Evolutionary conservation across 1,284 basidiomycete species (phyloP).

Genomic region (Cryptococcus amylolentus): DNA sequence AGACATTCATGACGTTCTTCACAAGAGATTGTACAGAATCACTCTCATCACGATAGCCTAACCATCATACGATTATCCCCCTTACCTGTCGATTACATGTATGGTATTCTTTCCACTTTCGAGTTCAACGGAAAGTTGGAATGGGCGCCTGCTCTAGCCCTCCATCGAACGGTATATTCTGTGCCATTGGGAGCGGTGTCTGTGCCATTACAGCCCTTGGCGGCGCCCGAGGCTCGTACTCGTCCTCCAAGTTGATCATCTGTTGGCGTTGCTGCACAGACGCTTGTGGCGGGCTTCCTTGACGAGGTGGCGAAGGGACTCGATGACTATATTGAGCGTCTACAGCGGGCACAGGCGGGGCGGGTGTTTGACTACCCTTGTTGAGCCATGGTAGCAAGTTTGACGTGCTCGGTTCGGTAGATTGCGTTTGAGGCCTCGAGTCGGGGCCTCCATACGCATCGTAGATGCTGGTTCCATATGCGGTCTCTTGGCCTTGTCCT

Average conservation of each 20-base stretch:
- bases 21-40: no score
- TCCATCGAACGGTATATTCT: conserved; percentile 2
- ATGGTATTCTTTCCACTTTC: no score
- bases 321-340: neutral
- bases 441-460: conserved; percentile 4
- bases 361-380: neutral
- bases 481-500: conserved; percentile 1
- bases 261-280: neutral
- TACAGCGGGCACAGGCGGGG: conserved; percentile 1
- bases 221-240: conserved; percentile 3
- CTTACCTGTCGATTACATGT: no score
- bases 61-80: no score
- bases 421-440: conserved; percentile 10
- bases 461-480: conserved; percentile 7
- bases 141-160: conserved; percentile 11
- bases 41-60: no score
- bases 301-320: neutral
- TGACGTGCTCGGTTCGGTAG: conserved; percentile 14
- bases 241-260: neutral
- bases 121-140: conserved; percentile 8
- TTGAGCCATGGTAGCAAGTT: conserved; percentile 17
- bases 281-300: neutral
- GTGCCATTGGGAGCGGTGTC: neutral
- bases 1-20: no score
- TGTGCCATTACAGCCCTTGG: conserved; percentile 14